Base-by-base conservation (phyloP, 2,329 filamentous ascomycete genomes). In the Fusarium duplospermum region DNA sequence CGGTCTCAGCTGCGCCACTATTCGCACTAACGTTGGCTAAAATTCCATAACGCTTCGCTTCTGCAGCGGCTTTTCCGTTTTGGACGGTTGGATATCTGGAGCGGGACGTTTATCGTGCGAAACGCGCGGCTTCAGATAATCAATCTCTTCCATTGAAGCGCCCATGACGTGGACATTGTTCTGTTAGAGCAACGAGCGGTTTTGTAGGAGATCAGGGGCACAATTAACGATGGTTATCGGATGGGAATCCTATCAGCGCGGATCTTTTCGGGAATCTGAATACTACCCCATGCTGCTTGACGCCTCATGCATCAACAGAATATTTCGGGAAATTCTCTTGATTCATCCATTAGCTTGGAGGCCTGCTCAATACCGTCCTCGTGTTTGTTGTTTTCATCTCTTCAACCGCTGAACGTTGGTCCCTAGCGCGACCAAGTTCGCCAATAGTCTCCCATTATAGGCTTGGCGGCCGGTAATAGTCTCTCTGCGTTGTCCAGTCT, bases 381-480 rank as follows among this genome's bases (percentile, higher is more conserved):
- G 27, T 29, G 24, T 54, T 6, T 54, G 0, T 20, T 31, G 27
- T 54, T 31, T 54, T 31, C 29, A 31, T 31, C 16, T 20, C 27
- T 29, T 54, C 7, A 20, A 20, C 31, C 27, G 14, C 18, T n/a
- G 18, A 18, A 27, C n/a, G 47, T 16, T 35, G 11, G 40, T 8
- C 10, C 27, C 33, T 61, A 38, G 52, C 29, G 27, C 20, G 36
- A n/a, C 18, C 24, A 20, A n/a, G 29, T 9, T 13, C 24, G 40
- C 64, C 54, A 62, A 62, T 70, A 70, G 61, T 69, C 24, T 20
- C n/a, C 38, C 47, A 20, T 31, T 62, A 67, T 58, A 58, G 36
- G 38, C 66, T 69, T 70, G 60, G 66, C 61, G 54, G 10, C 35
- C 27, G 6, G 50, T 27, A 60, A 69, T 64, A 60, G 63, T 36